Conservation (phyloP, 23 red algal species). For the Cyanidioschyzon merolae region DNA sequence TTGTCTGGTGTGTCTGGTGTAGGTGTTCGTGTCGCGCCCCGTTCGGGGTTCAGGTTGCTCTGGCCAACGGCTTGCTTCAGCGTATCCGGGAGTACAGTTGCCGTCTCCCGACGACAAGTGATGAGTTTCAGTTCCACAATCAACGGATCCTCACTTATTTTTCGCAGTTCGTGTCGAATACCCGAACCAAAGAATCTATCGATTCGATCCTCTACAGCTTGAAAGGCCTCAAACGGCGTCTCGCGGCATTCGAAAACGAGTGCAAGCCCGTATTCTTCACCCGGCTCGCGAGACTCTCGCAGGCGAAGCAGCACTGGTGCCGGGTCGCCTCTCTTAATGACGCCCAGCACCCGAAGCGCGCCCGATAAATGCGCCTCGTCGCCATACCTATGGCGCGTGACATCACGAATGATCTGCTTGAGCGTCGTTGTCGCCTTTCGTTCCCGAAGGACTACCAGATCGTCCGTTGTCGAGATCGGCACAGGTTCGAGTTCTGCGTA, state of each 20-base stretch:
- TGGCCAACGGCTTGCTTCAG: not conserved
- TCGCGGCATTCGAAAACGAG: constrained; percentile 45
- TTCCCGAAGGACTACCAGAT: constrained; percentile 26
- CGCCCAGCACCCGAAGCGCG: constrained; percentile 48
- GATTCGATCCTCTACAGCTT: constrained; percentile 29
- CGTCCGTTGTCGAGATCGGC: constrained; percentile 21
- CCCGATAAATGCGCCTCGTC: constrained; percentile 73
- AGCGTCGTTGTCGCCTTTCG: constrained; percentile 48
- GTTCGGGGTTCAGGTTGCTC: too few relatives aligned
- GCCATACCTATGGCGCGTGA: constrained; percentile 90
- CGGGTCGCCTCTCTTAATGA: constrained; percentile 60
- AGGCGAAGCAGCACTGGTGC: constrained; percentile 41
- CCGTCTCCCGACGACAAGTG: constrained; percentile 3
- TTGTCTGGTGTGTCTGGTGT: too few relatives aligned
- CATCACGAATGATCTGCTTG: constrained; percentile 78
- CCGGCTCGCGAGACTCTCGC: constrained; percentile 26
- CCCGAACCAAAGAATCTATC: constrained; percentile 81
- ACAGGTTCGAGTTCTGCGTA: constrained; percentile 90
- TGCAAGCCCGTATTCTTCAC: constrained; percentile 43
- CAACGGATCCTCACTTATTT: constrained; percentile 43
- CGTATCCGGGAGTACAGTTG: not conserved
- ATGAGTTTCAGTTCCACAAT: constrained; percentile 51
- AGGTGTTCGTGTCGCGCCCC: not conserved
- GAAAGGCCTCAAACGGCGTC: constrained; percentile 58
- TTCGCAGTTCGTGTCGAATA: constrained; percentile 33